Percentiles rank a stretch among this genome's conserved stretches.
phyloP scores from a whole-genome alignment of 768 basidiomycete species.

The Tephrocybe sp. region DNA sequence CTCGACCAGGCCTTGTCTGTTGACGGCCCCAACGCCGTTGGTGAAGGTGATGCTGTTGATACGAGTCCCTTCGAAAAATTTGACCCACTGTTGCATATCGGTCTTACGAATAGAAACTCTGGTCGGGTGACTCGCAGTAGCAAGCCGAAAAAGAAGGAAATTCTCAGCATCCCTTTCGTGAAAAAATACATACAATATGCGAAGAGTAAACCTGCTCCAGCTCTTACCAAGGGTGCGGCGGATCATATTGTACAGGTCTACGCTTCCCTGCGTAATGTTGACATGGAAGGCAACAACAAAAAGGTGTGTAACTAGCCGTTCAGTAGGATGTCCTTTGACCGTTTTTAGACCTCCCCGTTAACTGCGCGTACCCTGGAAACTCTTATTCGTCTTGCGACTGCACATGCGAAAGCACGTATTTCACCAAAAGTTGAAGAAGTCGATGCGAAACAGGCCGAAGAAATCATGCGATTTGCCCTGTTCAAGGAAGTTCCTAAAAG shows the following conservation, averaged over 20 bases:
- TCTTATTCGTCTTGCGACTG: slow-evolving; percentile 95
- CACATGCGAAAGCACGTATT: slow-evolving; percentile 94
- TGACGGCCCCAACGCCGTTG: slow-evolving; percentile 66
- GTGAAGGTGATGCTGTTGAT: slow-evolving; percentile 60
- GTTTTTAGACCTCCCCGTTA: slow-evolving; percentile 84
- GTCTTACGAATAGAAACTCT: slow-evolving; percentile 50
- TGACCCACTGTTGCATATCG: slow-evolving; percentile 92
- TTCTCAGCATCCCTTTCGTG: slow-evolving; percentile 90
- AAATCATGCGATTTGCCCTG: slow-evolving; percentile 94
- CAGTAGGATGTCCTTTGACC: slow-evolving; percentile 1
- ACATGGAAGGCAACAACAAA: slow-evolving; percentile 86
- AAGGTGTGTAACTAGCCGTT: slow-evolving; percentile 45
- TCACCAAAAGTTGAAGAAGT: slow-evolving; percentile 79
- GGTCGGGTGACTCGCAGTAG: slow-evolving; percentile 56
- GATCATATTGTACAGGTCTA: slow-evolving; percentile 94
- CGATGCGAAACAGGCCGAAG: slow-evolving; percentile 90
- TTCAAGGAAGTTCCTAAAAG: slow-evolving; percentile 96
- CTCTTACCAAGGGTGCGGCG: slow-evolving; percentile 89
- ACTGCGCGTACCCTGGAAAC: slow-evolving; percentile 99
- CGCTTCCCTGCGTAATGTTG: slow-evolving; percentile 88
- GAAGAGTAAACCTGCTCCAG: slow-evolving; percentile 84
- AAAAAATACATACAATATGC: slow-evolving; percentile 99
- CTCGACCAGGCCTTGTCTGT: slow-evolving; percentile 87
- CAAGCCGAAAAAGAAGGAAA: slow-evolving; percentile 71
- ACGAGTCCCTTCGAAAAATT: slow-evolving; percentile 93